These are phyloP conservation scores for Trematosphaeria pertusa DNA, from an alignment of 2,329 filamentous ascomycete genomes.

Conservation along the genomic window DNA sequence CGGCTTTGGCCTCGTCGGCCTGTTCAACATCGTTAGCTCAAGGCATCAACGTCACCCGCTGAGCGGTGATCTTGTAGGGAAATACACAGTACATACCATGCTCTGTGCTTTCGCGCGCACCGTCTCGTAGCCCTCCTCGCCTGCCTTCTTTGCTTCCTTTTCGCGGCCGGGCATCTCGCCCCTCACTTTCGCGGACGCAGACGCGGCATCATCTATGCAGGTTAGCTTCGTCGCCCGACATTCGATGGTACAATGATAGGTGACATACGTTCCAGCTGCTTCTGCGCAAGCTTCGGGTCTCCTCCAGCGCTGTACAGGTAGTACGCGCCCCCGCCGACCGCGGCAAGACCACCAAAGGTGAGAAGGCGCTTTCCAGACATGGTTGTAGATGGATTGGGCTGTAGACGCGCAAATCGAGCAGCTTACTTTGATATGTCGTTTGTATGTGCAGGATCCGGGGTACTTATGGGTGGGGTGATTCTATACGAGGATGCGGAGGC, in stretches of 20 bases:
- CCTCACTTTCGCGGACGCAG: constrained; percentile 70
- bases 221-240: too few species aligned
- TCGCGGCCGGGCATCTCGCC: constrained; percentile 68
- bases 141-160: constrained; percentile 70
- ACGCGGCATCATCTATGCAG: constrained; percentile 74
- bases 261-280: constrained; percentile 79
- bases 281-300: constrained; percentile 79
- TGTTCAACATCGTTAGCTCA: constrained; percentile 30
- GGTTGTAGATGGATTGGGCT: constrained; percentile 19
- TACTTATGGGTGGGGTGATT: constrained; percentile 37
- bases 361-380: constrained; percentile 39
- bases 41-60: background rate
- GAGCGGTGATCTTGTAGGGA: background rate
- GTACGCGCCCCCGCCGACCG: constrained; percentile 73
- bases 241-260: too few species aligned
- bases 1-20: constrained; percentile 48
- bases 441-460: constrained; percentile 11
- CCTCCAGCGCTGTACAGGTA: constrained; percentile 92
- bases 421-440: too few species aligned
- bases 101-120: constrained; percentile 55
- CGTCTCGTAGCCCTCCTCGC: constrained; percentile 56
- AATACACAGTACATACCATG: constrained; percentile 39
- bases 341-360: constrained; percentile 44
- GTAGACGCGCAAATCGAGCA: too few species aligned
- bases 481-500: constrained; percentile 15